Base-by-base conservation (phyloP, 352 stramenopile genomes). In the Globisporangium parvum region DNA sequence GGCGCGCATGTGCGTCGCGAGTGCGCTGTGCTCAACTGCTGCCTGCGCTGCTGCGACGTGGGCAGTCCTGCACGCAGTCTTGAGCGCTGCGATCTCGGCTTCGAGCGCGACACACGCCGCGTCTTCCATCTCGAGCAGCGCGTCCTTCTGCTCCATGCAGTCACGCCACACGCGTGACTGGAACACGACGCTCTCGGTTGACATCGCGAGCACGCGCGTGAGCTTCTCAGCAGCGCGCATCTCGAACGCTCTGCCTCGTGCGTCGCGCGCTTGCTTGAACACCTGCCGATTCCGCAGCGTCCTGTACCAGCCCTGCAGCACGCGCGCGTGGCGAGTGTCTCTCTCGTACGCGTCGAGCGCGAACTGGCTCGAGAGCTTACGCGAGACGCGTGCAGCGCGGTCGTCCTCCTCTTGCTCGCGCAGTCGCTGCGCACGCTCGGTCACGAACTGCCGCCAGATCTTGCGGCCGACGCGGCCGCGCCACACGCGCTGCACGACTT, bases 91-190 rank as follows among this genome's bases (percentile, higher is more conserved):
- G 37, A 92, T 59, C 57, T 87, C 73, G 1, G 57, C 62, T 55
- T 87, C 77, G 50, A 83, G 63, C 14, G 59, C 70, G 6, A 64
- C 42, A 17, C 60, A 77, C 15, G 73, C 63, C 2, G 59, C 57
- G 40, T 88, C 76, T 51, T 79, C 66, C 42, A 88, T 63, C 28
- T 61, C 71, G 10, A 54, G 53, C 35, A 87, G 59, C 35, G 72
- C 47, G 24, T 71, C 20, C 44, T 78, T 80, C 40, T 69, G 60
- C 50, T 81, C 80, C 20, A 85, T 57, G 21, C 75, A 85, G 49
- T 88, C 79, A 1, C 71, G 70, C 82, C 82, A 92, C 17, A 90
- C 77, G 8, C 66, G 67, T 40, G 82, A 76, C 46, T 88, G 82
- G 55, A 88, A 92, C 14, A 87, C 57, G 21, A 85, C 72, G 55